These are phyloP conservation scores for Ceratobasidium sp. DNA, from an alignment of 1,284 basidiomycete genomes.

Conservation along the genomic window DNA sequence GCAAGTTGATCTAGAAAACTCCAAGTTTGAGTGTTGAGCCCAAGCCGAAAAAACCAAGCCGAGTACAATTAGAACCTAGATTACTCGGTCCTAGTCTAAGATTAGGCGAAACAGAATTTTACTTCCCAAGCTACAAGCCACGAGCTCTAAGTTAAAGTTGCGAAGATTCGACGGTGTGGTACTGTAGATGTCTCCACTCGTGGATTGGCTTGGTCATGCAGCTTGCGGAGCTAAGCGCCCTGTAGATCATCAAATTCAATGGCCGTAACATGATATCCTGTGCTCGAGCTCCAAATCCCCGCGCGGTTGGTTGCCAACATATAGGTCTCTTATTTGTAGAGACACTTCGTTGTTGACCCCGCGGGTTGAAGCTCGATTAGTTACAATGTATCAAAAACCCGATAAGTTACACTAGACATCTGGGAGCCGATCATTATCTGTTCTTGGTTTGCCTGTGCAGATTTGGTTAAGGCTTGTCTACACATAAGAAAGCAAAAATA, in stretches of 20 bases:
- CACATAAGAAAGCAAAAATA: conserved; percentile 17
- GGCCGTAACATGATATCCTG: too few relatives aligned
- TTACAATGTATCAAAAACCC: background rate
- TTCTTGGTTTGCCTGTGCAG: conserved; percentile 57
- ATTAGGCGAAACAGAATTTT: background rate
- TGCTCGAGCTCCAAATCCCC: too few relatives aligned
- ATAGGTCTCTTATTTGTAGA: too few relatives aligned
- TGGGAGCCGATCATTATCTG: conserved; percentile 52
- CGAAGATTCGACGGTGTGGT: background rate
- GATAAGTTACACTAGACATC: conserved; percentile 28
- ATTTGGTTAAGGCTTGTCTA: background rate
- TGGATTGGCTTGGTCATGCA: too few relatives aligned
- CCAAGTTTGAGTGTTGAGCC: background rate
- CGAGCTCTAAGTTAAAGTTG: background rate
- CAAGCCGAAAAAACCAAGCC: background rate
- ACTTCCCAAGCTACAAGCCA: background rate
- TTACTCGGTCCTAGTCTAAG: background rate
- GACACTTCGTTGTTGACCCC: too few relatives aligned
- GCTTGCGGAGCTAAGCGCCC: background rate
- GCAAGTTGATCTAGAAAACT: background rate
- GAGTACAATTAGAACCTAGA: background rate
- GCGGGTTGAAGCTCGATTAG: background rate
- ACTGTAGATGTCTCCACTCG: background rate
- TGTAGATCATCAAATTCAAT: too few relatives aligned
- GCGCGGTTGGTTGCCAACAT: too few relatives aligned